Percentiles rank a stretch among this genome's conserved stretches.
These are phyloP conservation scores for Schizopora paradoxa DNA, from an alignment of 1,284 basidiomycete genomes.

Conservation along the genomic window DNA sequence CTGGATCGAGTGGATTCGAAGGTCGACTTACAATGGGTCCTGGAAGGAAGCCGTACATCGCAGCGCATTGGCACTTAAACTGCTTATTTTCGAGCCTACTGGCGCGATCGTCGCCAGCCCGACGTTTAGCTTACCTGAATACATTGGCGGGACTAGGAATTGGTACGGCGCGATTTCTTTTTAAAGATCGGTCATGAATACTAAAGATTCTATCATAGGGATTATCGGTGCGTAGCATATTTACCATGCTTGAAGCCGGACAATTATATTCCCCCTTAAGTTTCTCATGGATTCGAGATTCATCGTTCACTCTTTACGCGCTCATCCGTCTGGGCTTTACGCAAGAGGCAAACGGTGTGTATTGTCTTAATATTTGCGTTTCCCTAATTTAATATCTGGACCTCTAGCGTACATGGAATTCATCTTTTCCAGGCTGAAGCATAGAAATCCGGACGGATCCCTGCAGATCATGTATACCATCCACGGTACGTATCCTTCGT, in stretches of 20 bases:
- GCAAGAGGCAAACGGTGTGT: slow-evolving; percentile 74
- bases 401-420: slow-evolving; percentile 79
- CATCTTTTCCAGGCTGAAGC: slow-evolving; percentile 74
- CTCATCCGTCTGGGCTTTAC: slow-evolving; percentile 89
- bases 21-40: slow-evolving; percentile 80
- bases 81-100: slow-evolving; percentile 84
- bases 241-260: background rate
- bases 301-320: slow-evolving; percentile 88
- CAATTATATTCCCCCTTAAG: slow-evolving; percentile 29
- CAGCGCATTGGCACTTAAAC: slow-evolving; percentile 79
- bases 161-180: slow-evolving; percentile 44
- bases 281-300: slow-evolving; percentile 87
- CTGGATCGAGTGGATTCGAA: slow-evolving; percentile 82
- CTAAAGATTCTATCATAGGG: slow-evolving; percentile 37
- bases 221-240: slow-evolving; percentile 49
- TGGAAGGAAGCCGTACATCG: slow-evolving; percentile 92
- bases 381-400: background rate
- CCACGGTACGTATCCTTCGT: slow-evolving; percentile 46
- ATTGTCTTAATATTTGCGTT: slow-evolving; percentile 1
- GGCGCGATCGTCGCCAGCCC: slow-evolving; percentile 90
- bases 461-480: slow-evolving; percentile 92
- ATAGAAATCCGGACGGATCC: slow-evolving; percentile 83
- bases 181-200: background rate
- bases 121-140: slow-evolving; percentile 89
- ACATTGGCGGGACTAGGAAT: slow-evolving; percentile 81